Conservation (phyloP, 1,284 basidiomycete species). For the Fomitopsis betulina region DNA sequence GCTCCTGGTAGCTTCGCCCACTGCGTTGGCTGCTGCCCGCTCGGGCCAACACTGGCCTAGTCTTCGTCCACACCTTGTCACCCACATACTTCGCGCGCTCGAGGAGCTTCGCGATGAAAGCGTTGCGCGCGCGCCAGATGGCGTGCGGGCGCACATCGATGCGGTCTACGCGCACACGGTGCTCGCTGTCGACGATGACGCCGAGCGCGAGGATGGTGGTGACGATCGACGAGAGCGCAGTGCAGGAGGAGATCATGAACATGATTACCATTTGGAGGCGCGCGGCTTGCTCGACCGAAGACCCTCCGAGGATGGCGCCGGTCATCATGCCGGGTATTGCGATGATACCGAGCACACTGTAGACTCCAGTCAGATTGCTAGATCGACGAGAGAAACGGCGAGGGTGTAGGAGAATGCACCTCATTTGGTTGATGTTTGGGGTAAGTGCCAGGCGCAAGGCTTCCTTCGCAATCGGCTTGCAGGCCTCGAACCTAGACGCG, state of each 20-base stretch:
- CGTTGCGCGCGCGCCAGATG: constrained; percentile 37
- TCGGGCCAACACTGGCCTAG: constrained; percentile 2
- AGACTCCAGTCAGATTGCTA: neutral
- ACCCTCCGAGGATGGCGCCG: constrained; percentile 82
- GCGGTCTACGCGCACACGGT: constrained; percentile 68
- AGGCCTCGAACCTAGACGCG: constrained; percentile 76
- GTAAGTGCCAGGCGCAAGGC: constrained; percentile 76
- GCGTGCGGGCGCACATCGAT: constrained; percentile 48
- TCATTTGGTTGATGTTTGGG: constrained; percentile 83
- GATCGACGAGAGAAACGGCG: neutral
- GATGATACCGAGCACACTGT: constrained; percentile 77
- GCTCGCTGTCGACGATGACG: constrained; percentile 62
- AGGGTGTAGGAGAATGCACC: constrained; percentile 40
- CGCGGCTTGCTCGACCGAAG: constrained; percentile 79
- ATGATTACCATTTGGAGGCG: constrained; percentile 87
- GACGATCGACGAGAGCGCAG: constrained; percentile 62
- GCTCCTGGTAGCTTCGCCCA: neutral
- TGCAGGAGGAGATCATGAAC: constrained; percentile 84
- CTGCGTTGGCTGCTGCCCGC: neutral
- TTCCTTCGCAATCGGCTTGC: constrained; percentile 69
- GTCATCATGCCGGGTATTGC: constrained; percentile 83
- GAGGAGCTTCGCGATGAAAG: constrained; percentile 13
- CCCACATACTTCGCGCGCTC: constrained; percentile 10
- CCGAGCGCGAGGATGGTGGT: constrained; percentile 56
- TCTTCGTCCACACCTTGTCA: neutral